Evolutionary conservation across 2,329 filamentous ascomycete genomes (phyloP).

Genomic region (Helicocarpus griseus): DNA sequence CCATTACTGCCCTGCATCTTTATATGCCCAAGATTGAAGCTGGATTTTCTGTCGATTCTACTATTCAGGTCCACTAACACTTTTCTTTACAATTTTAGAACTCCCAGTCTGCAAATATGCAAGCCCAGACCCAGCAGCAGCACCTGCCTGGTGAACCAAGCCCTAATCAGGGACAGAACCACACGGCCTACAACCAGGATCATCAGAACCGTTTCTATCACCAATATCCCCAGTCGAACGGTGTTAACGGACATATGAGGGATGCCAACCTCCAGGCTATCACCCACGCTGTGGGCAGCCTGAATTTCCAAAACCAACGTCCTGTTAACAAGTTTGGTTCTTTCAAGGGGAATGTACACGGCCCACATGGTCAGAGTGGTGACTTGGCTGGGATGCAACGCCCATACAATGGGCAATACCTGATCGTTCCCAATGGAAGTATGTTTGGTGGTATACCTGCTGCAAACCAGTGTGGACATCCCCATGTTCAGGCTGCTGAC

Average conservation of each 20-base stretch:
- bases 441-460: slow-evolving; percentile 24
- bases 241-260: slow-evolving; percentile 6
- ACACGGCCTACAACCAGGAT: slow-evolving; percentile 18
- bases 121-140: slow-evolving; percentile 17
- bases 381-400: slow-evolving; percentile 22
- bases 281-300: slow-evolving; percentile 17
- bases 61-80: neutral
- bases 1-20: too few relatives aligned
- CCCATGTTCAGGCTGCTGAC: slow-evolving; percentile 22
- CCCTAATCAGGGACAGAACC: slow-evolving; percentile 15
- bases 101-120: slow-evolving; percentile 15
- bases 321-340: slow-evolving; percentile 18
- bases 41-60: too few relatives aligned
- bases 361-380: slow-evolving; percentile 18
- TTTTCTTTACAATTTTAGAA: neutral
- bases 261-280: slow-evolving; percentile 15
- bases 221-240: slow-evolving; percentile 12
- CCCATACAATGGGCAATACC: slow-evolving; percentile 15
- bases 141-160: slow-evolving; percentile 17
- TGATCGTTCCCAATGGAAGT: slow-evolving; percentile 25
- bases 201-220: slow-evolving; percentile 18
- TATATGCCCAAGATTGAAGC: too few relatives aligned
- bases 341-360: slow-evolving; percentile 19
- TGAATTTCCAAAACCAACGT: slow-evolving; percentile 23
- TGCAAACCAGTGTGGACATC: slow-evolving; percentile 20